Evolutionary conservation across 176 grass and related monocot genomes (phyloP).

Genomic region (Melocanna baccifera): DNA sequence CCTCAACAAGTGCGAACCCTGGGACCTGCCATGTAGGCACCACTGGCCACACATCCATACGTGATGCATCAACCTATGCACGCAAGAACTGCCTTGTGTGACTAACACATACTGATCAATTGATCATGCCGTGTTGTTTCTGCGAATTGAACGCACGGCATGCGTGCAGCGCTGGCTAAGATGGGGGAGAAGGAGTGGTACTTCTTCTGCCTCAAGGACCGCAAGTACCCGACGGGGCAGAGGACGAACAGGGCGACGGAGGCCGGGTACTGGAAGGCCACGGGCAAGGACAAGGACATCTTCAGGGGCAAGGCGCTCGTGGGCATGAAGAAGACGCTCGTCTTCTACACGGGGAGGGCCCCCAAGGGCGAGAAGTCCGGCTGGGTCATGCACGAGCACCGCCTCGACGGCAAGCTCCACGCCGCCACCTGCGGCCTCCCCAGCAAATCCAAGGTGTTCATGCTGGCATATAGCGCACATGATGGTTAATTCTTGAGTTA

Average conservation of each 20-base stretch:
- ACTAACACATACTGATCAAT: neutral
- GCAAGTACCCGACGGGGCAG: conserved; percentile 79
- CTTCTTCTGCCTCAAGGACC: conserved; percentile 79
- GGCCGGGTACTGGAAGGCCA: conserved; percentile 86
- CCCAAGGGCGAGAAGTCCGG: conserved; percentile 76
- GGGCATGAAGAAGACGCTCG: conserved; percentile 96
- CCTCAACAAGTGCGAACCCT: conserved; percentile 75
- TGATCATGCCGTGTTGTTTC: neutral
- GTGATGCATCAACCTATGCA: neutral
- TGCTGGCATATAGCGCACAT: neutral
- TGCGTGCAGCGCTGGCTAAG: conserved; percentile 46
- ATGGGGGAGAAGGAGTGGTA: conserved; percentile 95
- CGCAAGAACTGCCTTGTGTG: neutral
- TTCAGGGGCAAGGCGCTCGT: conserved; percentile 53
- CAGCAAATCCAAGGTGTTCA: conserved; percentile 42
- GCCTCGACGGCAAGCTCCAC: conserved; percentile 48
- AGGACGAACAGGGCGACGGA: conserved; percentile 75
- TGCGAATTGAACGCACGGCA: neutral
- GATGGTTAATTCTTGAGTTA: neutral
- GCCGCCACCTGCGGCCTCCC: conserved; percentile 19
- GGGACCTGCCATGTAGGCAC: conserved; percentile 72
- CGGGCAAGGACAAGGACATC: conserved; percentile 73
- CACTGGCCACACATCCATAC: neutral
- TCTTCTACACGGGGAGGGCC: conserved; percentile 85
- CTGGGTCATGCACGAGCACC: conserved; percentile 92